Base-by-base conservation (phyloP, 306 rosid species). In the Elaeagnus macrophylla region DNA sequence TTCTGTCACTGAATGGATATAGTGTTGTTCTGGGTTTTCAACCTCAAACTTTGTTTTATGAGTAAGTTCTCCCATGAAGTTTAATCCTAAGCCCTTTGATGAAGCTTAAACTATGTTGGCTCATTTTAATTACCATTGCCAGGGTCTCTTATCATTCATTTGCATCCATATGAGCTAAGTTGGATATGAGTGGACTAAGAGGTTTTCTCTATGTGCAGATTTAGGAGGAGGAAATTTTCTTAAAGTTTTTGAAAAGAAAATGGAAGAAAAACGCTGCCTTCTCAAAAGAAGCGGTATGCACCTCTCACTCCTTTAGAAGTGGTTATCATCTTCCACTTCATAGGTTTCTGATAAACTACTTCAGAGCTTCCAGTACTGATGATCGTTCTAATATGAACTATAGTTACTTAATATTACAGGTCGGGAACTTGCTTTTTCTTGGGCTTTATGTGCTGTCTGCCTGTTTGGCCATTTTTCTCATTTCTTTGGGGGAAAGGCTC, bases 361-460 rank as follows among this genome's bases (percentile, higher is more conserved):
- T 60, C 57, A 48, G 48, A 40, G 51, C 39, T 64, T 32, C 59
- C 12, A 40, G 10, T 53, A 14, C 51, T 66, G 57, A 59, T 64
- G 57, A 48, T 66, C 55, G 48, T 14, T 64, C 14, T 51, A 61
- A 64, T 52, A 13, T 37, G 9, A 32, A 17, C 47, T 9, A 65
- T 57, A 39, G 45, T 51, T 32, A 67, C 32, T 32, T 70, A 37
- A 57, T 77, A 42, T 66, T 68, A 54, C 67, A 90, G 97, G 95
- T 56, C 84, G 69, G 12, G 88, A 90, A 62, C 85, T 86, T 74
- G 95, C 85, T 61, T 81, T 90, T 69, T 90, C 97, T 51, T 90
- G 95, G 97, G 95, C 91, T 59, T 67, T 90, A 32, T 90, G 97
- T 69, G 91, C 95, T 42, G 95, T 80, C 59, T 90, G 97, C 81